Conservation (phyloP, 768 basidiomycete species). For the Amanita phalloides region DNA sequence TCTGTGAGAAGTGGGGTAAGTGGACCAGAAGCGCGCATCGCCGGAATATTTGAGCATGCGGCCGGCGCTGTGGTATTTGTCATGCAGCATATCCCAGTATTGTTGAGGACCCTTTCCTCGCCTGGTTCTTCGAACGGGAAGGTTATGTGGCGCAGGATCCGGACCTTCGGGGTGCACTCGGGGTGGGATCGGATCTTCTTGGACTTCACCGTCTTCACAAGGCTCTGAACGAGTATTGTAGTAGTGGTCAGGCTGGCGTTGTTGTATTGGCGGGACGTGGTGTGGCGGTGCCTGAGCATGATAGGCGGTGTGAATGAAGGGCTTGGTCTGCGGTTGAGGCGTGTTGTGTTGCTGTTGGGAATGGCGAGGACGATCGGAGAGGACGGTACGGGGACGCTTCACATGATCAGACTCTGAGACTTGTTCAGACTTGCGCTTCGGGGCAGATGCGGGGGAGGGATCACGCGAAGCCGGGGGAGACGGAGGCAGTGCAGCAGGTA, state of each 20-base stretch:
- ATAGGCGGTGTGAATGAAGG: conserved; percentile 17
- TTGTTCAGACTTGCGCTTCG: conserved; percentile 38
- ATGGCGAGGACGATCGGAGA: conserved; percentile 16
- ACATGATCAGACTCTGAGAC: conserved; percentile 26
- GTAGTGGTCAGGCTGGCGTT: conserved; percentile 12
- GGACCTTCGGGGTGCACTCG: conserved; percentile 3
- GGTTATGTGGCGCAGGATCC: conserved; percentile 24
- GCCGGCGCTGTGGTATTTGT: conserved; percentile 60
- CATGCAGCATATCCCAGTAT: conserved; percentile 52
- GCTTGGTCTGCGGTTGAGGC: conserved; percentile 14
- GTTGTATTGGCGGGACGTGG: conserved; percentile 15
- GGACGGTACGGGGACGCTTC: conserved; percentile 35
- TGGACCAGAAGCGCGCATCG: conserved; percentile 68
- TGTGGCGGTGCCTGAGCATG: conserved; percentile 12
- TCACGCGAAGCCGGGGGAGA: conserved; percentile 42
- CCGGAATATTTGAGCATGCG: conserved; percentile 79
- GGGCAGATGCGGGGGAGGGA: conserved; percentile 31
- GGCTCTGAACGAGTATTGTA: conserved; percentile 28
- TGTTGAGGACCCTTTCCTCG: conserved; percentile 38
- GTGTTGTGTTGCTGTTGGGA: conserved; percentile 11
- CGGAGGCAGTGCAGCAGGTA: conserved; percentile 37
- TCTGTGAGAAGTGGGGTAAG: conserved; percentile 52
- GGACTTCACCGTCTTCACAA: conserved; percentile 44
- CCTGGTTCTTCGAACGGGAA: conserved; percentile 59
- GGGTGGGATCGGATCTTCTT: conserved; percentile 27